These are phyloP conservation scores for Zasmidium cellare DNA, from an alignment of 2,329 filamentous ascomycete species.

Conservation along the genomic window DNA sequence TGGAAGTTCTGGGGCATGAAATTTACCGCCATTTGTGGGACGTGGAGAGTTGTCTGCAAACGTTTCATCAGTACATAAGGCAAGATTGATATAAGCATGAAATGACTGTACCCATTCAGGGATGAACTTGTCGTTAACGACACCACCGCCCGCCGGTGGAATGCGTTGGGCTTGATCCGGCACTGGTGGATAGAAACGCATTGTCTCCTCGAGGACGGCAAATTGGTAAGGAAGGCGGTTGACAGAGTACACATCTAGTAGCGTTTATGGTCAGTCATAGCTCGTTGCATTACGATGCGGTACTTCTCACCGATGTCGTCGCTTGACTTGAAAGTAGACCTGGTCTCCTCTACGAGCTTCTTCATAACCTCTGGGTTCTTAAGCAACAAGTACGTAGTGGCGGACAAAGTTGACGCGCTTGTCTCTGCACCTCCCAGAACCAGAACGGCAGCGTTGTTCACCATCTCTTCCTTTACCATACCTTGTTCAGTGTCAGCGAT, in stretches of 20 bases:
- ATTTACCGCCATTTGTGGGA: slow-evolving; percentile 7
- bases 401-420: slow-evolving; percentile 31
- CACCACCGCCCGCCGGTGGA: slow-evolving; percentile 25
- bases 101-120: slow-evolving; percentile 18
- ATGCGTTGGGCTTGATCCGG: slow-evolving; percentile 30
- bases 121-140: slow-evolving; percentile 23
- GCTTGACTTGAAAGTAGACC: slow-evolving; percentile 37
- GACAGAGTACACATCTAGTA: slow-evolving; percentile 14
- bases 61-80: background rate
- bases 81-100: background rate
- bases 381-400: slow-evolving; percentile 27
- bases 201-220: slow-evolving; percentile 46
- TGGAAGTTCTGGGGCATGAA: slow-evolving; percentile 13
- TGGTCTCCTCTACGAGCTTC: slow-evolving; percentile 44
- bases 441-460: slow-evolving; percentile 28
- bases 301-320: slow-evolving; percentile 25
- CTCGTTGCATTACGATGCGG: background rate
- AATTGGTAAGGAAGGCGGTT: slow-evolving; percentile 39
- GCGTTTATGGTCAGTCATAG: background rate
- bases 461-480: slow-evolving; percentile 31
- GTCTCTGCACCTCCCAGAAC: slow-evolving; percentile 36
- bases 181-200: slow-evolving; percentile 48
- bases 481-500: background rate
- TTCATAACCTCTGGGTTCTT: slow-evolving; percentile 29
- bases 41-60: slow-evolving; percentile 5